A percentile compares a stretch with the other conserved stretches of the same genome.
Conservation (phyloP, 176 grass and related monocot genomes). For the Olyra latifolia region DNA sequence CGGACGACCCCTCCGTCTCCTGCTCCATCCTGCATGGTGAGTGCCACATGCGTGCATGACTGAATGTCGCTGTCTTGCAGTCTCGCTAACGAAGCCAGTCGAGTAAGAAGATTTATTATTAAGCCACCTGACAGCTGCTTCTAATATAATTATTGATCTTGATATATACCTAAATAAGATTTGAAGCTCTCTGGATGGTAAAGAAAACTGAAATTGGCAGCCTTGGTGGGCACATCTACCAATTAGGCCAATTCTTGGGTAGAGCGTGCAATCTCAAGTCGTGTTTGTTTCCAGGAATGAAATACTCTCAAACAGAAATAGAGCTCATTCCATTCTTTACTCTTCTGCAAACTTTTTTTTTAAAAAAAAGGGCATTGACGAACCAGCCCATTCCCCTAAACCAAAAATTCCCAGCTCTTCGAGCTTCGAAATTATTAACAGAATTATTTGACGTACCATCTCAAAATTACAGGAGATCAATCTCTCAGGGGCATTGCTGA, state of each 20-base stretch:
- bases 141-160: constrained; percentile 1
- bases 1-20: constrained; percentile 70
- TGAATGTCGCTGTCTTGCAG: neutral
- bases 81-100: neutral
- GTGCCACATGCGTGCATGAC: neutral
- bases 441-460: neutral
- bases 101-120: neutral
- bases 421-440: neutral
- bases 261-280: neutral
- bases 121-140: neutral
- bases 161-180: neutral
- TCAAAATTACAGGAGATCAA: constrained; percentile 56
- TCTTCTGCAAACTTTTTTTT: neutral
- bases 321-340: neutral
- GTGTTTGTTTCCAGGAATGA: neutral
- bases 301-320: no score
- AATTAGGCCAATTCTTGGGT: constrained; percentile 8
- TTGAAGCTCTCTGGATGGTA: neutral
- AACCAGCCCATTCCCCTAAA: neutral
- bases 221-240: neutral
- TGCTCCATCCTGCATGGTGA: constrained; percentile 83
- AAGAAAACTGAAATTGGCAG: neutral
- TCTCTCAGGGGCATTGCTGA: constrained; percentile 39
- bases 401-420: neutral
- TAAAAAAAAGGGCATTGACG: neutral